Conservation (phyloP, 768 basidiomycete species). For the Lentinus brumalis region DNA sequence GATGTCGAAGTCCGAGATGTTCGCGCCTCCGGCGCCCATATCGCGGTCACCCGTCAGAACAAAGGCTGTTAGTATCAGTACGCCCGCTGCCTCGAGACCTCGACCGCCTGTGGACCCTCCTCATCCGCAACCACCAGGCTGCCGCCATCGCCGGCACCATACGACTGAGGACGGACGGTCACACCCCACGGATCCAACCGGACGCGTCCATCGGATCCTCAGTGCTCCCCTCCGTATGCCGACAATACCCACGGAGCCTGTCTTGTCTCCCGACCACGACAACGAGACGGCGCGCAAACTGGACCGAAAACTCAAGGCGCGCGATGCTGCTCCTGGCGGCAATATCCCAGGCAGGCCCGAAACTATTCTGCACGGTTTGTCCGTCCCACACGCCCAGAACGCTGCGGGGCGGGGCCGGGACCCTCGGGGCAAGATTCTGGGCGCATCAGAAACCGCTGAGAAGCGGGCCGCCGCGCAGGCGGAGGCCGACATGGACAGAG, state of each 20-base stretch:
- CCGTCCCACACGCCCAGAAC: neutral
- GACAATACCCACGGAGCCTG: neutral
- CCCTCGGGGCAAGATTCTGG: conserved; percentile 11
- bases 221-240: conserved; percentile 12
- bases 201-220: conserved; percentile 10
- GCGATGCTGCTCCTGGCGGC: neutral
- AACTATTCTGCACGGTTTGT: neutral
- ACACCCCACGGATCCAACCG: neutral
- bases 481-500: conserved; percentile 1
- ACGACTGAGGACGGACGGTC: neutral
- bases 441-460: conserved; percentile 8
- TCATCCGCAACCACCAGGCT: neutral
- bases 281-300: neutral
- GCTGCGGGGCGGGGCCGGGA: conserved; percentile 11
- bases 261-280: conserved; percentile 2
- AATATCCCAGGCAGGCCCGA: neutral
- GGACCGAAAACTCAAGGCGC: neutral
- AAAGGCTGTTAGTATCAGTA: neutral
- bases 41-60: conserved; percentile 6
- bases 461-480: conserved; percentile 7
- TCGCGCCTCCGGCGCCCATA: conserved; percentile 15
- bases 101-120: neutral
- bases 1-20: conserved; percentile 16
- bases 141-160: conserved; percentile 1
- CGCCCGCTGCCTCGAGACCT: neutral